Percentiles rank a stretch among this genome's conserved stretches.
These are phyloP conservation scores for Collariella sp. DNA, from an alignment of 495 filamentous ascomycete genomes.

Conservation along the genomic window DNA sequence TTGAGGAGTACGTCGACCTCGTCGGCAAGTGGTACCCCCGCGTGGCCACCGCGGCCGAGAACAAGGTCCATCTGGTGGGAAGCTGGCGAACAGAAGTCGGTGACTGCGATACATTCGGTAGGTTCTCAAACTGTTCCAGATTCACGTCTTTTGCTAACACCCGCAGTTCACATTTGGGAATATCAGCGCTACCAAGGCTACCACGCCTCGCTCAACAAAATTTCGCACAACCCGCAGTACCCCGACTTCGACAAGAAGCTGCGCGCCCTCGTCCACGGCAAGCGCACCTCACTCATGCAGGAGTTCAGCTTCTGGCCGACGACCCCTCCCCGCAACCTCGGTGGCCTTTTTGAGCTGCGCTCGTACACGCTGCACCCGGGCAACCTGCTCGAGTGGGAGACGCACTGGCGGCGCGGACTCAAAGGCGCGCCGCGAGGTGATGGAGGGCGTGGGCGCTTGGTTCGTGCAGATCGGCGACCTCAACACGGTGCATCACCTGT, in stretches of 20 bases:
- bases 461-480: constrained; percentile 97
- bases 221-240: constrained; percentile 72
- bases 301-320: constrained; percentile 99
- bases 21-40: constrained; percentile 89
- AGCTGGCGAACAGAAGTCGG: constrained; percentile 99
- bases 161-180: constrained; percentile 93
- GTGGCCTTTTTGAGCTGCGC: constrained; percentile 90
- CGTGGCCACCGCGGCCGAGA: constrained; percentile 70
- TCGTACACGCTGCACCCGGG: constrained; percentile 96
- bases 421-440: constrained; percentile 85
- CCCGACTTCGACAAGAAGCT: constrained; percentile 72
- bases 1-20: constrained; percentile 87
- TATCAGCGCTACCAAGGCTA: constrained; percentile 96
- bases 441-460: constrained; percentile 98
- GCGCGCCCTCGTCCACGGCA: constrained; percentile 67
- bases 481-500: constrained; percentile 96
- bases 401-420: constrained; percentile 90
- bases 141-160: not conserved
- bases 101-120: constrained; percentile 96
- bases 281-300: constrained; percentile 91
- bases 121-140: constrained; percentile 14
- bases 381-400: constrained; percentile 96
- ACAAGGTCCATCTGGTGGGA: constrained; percentile 91
- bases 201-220: constrained; percentile 79
- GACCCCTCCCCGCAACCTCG: constrained; percentile 76